Percentiles rank a stretch among this genome's conserved stretches.
Conservation (phyloP, 345 rosid species). For the Brassica rapa region DNA sequence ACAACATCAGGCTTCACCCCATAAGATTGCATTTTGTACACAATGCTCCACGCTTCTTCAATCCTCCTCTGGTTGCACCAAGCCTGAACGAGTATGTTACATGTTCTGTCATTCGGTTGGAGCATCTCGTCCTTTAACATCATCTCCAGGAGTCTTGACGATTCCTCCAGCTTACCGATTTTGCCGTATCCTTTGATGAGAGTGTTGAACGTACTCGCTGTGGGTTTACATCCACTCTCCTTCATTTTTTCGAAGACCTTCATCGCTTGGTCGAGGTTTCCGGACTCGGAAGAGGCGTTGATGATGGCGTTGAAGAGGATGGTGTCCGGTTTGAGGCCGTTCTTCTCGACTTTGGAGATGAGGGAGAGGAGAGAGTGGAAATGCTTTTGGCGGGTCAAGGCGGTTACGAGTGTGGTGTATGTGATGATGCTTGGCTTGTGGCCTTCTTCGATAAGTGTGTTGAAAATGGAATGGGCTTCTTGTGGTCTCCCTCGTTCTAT, state of each 20-base stretch:
- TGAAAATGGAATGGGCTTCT: constrained; percentile 70
- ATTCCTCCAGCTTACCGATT: constrained; percentile 70
- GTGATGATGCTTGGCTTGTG: constrained; percentile 84
- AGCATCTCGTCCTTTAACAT: constrained; percentile 58
- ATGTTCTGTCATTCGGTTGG: constrained; percentile 78
- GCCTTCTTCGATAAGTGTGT: constrained; percentile 68
- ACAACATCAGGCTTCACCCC: constrained; percentile 79
- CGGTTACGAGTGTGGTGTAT: constrained; percentile 76
- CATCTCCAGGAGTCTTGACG: constrained; percentile 58
- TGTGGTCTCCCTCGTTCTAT: constrained; percentile 73
- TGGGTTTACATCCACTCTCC: constrained; percentile 75
- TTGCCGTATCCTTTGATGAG: constrained; percentile 89
- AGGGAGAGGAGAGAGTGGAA: constrained; percentile 65
- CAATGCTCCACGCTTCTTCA: constrained; percentile 75
- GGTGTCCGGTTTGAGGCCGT: constrained; percentile 76
- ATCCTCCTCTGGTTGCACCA: constrained; percentile 76
- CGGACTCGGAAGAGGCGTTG: constrained; percentile 85
- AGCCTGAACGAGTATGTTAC: constrained; percentile 72
- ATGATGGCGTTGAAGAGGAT: constrained; percentile 91
- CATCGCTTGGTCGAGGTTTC: constrained; percentile 77
- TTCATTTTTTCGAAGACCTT: constrained; percentile 77
- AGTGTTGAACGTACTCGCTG: constrained; percentile 78
- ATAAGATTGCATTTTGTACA: constrained; percentile 65
- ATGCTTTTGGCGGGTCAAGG: constrained; percentile 63
- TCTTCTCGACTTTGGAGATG: constrained; percentile 66